A percentile compares a stretch with the other conserved stretches of the same genome.
These are phyloP conservation scores for Pyrenochaeta sp. DNA, from an alignment of 2,329 filamentous ascomycete genomes.

Conservation along the genomic window DNA sequence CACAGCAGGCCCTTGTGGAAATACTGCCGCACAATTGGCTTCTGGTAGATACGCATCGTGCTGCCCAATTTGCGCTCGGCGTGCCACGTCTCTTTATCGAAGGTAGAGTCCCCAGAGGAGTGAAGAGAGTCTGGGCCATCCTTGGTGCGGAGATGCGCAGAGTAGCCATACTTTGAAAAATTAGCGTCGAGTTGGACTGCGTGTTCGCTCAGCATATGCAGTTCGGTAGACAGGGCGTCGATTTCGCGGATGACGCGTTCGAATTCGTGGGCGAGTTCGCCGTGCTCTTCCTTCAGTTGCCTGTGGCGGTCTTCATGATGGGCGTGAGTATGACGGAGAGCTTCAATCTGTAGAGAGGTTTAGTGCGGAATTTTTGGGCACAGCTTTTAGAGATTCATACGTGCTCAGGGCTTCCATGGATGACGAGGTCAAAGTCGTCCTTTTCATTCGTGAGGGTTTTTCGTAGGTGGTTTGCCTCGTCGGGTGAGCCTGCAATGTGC, in stretches of 20 bases:
- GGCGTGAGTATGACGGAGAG: constrained; percentile 59
- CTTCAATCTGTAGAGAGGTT: constrained; percentile 44
- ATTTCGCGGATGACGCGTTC: constrained; percentile 63
- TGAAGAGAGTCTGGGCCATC: constrained; percentile 18
- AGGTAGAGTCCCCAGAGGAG: constrained; percentile 26
- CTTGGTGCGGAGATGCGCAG: constrained; percentile 60
- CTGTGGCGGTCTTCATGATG: constrained; percentile 61
- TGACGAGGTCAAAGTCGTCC: constrained; percentile 63
- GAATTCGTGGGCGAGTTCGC: constrained; percentile 63
- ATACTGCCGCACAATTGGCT: constrained; percentile 69
- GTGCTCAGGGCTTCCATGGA: constrained; percentile 64
- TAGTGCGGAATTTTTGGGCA: constrained; percentile 1
- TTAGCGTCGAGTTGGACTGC: constrained; percentile 65
- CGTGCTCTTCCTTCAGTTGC: constrained; percentile 58
- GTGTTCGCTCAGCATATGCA: constrained; percentile 63
- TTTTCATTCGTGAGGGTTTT: constrained; percentile 52
- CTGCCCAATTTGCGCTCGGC: constrained; percentile 48
- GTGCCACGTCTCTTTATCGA: constrained; percentile 48
- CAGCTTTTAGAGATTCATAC: constrained; percentile 29
- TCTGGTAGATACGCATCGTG: constrained; percentile 65
- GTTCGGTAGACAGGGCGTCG: constrained; percentile 59
- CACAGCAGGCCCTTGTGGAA: constrained; percentile 71
- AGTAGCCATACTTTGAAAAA: constrained; percentile 70
- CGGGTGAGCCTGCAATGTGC: constrained; percentile 63
- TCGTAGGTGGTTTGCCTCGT: constrained; percentile 60